These are phyloP conservation scores for Austroboletus novae-zelandiae DNA, from an alignment of 1,284 basidiomycete genomes.

Conservation along the genomic window DNA sequence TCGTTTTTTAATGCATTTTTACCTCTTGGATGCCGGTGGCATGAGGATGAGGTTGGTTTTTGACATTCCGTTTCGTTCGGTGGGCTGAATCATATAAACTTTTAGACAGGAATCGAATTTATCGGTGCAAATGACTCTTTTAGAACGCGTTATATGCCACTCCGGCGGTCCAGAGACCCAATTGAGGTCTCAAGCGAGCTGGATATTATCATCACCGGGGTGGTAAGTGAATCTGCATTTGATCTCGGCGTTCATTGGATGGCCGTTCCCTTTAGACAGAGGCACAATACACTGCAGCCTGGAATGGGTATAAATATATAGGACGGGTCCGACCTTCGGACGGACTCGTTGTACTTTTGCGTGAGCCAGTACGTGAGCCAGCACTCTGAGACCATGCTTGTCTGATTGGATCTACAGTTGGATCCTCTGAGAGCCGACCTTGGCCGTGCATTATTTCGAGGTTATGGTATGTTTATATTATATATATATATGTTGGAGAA, in stretches of 20 bases:
- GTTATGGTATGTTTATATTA: conserved; percentile 41
- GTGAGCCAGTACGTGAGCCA: conserved; percentile 40
- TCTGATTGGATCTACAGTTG: conserved; percentile 16
- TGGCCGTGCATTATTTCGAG: conserved; percentile 43
- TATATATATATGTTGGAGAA: not conserved
- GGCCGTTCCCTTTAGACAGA: conserved; percentile 41
- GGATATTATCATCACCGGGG: conserved; percentile 52
- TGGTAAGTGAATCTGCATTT: conserved; percentile 34
- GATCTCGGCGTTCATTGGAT: conserved; percentile 2
- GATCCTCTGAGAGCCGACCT: conserved; percentile 29
- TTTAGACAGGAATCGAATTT: conserved; percentile 43
- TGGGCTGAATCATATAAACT: conserved; percentile 4
- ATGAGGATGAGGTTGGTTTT: conserved; percentile 35
- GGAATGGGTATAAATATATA: conserved; percentile 41
- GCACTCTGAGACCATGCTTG: not conserved
- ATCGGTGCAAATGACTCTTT: conserved; percentile 36
- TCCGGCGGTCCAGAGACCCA: conserved; percentile 7
- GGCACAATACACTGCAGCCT: conserved; percentile 42
- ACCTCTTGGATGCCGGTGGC: conserved; percentile 37
- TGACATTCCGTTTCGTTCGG: not conserved
- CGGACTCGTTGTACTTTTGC: conserved; percentile 36
- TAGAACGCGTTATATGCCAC: conserved; percentile 34
- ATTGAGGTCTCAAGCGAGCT: conserved; percentile 14
- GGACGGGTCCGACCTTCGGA: conserved; percentile 33
- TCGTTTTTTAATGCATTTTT: conserved; percentile 44